Percentiles rank a stretch among this genome's conserved stretches.
These are phyloP conservation scores for Mortierella sp. DNA, from an alignment of 371 early-diverging fungal genomes.

Conservation along the genomic window DNA sequence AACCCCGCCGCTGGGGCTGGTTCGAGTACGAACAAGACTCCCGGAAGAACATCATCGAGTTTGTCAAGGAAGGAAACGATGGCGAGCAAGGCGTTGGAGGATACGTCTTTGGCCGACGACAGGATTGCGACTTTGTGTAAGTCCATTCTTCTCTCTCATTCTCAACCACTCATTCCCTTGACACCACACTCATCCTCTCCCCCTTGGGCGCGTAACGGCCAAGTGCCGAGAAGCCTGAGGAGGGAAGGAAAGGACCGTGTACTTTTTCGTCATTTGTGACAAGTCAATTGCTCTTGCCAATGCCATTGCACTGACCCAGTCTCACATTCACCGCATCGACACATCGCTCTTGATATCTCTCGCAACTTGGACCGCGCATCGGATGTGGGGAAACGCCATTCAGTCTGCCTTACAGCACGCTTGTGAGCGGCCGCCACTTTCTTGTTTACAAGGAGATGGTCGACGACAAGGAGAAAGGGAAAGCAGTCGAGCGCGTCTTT, in stretches of 20 bases:
- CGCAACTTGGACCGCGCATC: no score
- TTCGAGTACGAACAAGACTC: slow-evolving; percentile 39
- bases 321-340: no score
- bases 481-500: slow-evolving; percentile 26
- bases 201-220: no score
- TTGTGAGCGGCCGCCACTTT: slow-evolving; percentile 80
- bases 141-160: slow-evolving; percentile 4
- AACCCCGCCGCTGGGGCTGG: slow-evolving; percentile 44
- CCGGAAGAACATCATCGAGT: slow-evolving; percentile 28
- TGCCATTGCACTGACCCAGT: no score
- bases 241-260: no score
- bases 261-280: no score
- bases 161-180: no score
- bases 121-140: slow-evolving; percentile 72
- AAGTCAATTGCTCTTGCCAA: no score
- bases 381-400: no score
- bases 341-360: slow-evolving; percentile 5
- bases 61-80: slow-evolving; percentile 49
- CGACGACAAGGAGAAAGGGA: slow-evolving; percentile 11
- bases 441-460: slow-evolving; percentile 70
- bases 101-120: slow-evolving; percentile 73
- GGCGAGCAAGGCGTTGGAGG: slow-evolving; percentile 59
- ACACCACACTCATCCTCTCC: no score
- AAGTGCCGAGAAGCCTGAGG: no score
- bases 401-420: slow-evolving; percentile 48